A percentile compares a stretch with the other conserved stretches of the same genome.
phyloP scores from a whole-genome alignment of 306 rosid species.

The Prinsepia uniflora region DNA sequence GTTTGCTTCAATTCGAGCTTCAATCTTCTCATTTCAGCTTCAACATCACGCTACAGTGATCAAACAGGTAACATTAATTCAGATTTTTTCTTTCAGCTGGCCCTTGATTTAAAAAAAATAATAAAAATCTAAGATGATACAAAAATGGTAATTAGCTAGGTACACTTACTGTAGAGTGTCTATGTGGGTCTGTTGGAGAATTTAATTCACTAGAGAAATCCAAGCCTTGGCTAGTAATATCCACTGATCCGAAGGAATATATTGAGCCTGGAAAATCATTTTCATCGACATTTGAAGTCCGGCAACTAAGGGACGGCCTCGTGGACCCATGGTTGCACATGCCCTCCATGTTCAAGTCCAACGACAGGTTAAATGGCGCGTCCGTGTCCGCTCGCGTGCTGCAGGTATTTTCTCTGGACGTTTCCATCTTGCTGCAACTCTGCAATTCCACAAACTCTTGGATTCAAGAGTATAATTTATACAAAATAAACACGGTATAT shows the following conservation, averaged over 20 bases:
- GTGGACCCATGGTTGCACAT: constrained; percentile 18
- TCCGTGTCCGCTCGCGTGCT: constrained; percentile 48
- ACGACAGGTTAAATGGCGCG: constrained; percentile 28
- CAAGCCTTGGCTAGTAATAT: constrained; percentile 29
- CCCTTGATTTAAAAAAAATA: neutral
- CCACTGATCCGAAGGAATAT: constrained; percentile 36
- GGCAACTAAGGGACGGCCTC: constrained; percentile 35
- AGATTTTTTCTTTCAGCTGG: neutral
- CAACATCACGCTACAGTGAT: constrained; percentile 57
- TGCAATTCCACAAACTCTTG: constrained; percentile 18
- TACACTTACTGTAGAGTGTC: constrained; percentile 51
- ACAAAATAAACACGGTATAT: too few species aligned
- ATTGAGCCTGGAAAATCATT: constrained; percentile 20
- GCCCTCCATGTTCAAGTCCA: constrained; percentile 46
- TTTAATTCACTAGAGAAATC: constrained; percentile 27
- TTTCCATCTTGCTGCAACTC: constrained; percentile 31
- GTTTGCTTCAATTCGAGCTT: constrained; percentile 90
- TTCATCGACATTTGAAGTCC: constrained; percentile 42
- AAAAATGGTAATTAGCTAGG: neutral
- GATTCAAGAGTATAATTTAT: too few species aligned
- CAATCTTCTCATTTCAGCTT: constrained; percentile 85
- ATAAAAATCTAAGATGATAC: neutral
- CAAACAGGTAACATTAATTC: neutral
- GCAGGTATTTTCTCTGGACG: constrained; percentile 30
- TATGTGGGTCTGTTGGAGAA: constrained; percentile 16